Base-by-base conservation (phyloP, 2,329 filamentous ascomycete genomes). In the Aspergillus ustus region DNA sequence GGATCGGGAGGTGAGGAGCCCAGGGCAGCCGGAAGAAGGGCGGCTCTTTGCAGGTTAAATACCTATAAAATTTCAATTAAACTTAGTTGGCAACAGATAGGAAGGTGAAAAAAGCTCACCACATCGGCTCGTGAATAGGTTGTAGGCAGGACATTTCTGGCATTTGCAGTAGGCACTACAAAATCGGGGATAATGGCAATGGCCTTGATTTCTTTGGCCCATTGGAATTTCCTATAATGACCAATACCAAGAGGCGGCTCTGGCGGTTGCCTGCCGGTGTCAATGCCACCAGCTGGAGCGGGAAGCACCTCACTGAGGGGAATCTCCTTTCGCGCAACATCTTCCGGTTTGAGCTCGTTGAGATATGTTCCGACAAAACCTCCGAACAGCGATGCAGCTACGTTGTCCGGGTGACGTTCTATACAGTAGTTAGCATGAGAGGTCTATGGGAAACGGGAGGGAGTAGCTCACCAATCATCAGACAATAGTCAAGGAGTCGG, bases 281-380 rank as follows among this genome's bases (percentile, higher is more conserved):
- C 93, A 52, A 93, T 84, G 57, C 95, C 95, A 64, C 95, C 95
- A 8, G 93, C 93, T 0, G 93, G 93, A 51, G 91, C 87, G 1
- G 94, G 94, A 17, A 98, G 84, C 40, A 98, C 95, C 79, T 99
- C 95, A 67, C 91, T 93, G 34, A 97, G 86, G 4, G 95, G 95
- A 61, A 99, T 97, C 79, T 98, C 95, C 68, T 90, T 93, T 65
- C 95, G 87, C 64, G 92, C 92, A 63, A 93, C 89, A 72, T 98
- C 94, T 77, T 93, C 92, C 3, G 93, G 91, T 67, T 91, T 88
- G 67, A 98, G 84, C 63, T 96, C 94, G 80, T 96, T 96, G 63
- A 98, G 86, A 75, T 98, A 98, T 19, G 94, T 97, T 63, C 95
- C 95, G 28, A 99, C 93, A 69, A 99, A 98, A 34, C 95, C 95